Conservation (phyloP, 345 rosid genomes). For the Melastoma malabathricum region DNA sequence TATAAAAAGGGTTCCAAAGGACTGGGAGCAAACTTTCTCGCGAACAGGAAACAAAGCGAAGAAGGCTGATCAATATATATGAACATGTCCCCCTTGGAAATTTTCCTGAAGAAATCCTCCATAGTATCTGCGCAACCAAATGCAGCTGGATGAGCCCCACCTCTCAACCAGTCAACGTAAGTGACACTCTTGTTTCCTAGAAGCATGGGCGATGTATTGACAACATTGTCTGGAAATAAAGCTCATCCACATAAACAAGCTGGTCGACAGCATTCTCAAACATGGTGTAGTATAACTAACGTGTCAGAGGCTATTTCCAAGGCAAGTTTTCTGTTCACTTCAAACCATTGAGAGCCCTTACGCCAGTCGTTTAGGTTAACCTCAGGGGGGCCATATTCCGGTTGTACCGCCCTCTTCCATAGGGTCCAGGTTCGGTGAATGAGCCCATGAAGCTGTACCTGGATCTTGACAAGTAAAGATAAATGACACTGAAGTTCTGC, state of each 20-base stretch:
- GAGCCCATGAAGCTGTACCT: constrained; percentile 26
- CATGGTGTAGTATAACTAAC: constrained; percentile 24
- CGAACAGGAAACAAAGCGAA: constrained; percentile 24
- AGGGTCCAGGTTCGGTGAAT: constrained; percentile 23
- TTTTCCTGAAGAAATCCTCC: constrained; percentile 19
- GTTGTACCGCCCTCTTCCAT: constrained; percentile 29
- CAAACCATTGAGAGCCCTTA: constrained; percentile 40
- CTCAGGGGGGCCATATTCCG: constrained; percentile 25
- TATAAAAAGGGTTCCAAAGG: constrained; percentile 23
- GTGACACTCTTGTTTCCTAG: constrained; percentile 26
- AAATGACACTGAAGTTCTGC: constrained; percentile 19
- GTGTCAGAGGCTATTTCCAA: constrained; percentile 14
- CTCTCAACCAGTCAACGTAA: constrained; percentile 39
- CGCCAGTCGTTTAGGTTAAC: constrained; percentile 29
- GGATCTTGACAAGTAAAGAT: constrained; percentile 25
- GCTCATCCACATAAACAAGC: constrained; percentile 37
- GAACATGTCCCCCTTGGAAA: constrained; percentile 14
- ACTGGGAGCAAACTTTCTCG: constrained; percentile 32
- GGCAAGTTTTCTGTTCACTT: constrained; percentile 23
- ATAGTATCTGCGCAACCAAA: constrained; percentile 22
- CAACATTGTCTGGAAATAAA: constrained; percentile 29
- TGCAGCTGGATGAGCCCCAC: constrained; percentile 34
- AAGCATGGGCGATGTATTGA: constrained; percentile 19
- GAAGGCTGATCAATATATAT: constrained; percentile 22
- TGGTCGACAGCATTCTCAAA: constrained; percentile 21